Evolutionary conservation across 129 eudicot species (phyloP).

Genomic region (Flaveria ramosissima): DNA sequence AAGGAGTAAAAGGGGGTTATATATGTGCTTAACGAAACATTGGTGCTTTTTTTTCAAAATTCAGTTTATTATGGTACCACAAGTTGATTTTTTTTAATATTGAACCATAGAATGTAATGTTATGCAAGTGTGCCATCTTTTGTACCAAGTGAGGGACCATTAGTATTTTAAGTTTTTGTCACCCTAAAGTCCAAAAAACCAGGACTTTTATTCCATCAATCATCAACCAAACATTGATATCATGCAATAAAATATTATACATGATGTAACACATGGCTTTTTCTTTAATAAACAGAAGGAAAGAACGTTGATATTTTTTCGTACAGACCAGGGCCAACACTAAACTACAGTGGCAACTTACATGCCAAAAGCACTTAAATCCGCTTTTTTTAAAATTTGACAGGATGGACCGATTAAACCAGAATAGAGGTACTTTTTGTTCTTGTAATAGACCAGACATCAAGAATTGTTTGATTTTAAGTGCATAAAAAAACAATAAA

Average conservation of each 20-base stretch:
- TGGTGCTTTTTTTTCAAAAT: neutral
- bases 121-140: constrained; percentile 25
- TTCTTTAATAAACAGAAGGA: too few relatives aligned
- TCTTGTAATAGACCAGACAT: too few relatives aligned
- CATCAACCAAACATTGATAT: constrained; percentile 5
- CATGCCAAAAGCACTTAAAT: too few relatives aligned
- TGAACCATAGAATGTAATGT: neutral
- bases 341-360: too few relatives aligned
- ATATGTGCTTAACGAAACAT: neutral
- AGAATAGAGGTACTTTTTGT: too few relatives aligned
- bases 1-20: neutral
- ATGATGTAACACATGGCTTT: too few relatives aligned
- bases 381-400: too few relatives aligned
- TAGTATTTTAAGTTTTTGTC: constrained; percentile 26
- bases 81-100: neutral
- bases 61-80: neutral
- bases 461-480: too few relatives aligned
- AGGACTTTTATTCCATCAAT: constrained; percentile 13
- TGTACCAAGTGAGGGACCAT: constrained; percentile 20
- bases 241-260: neutral
- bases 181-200: constrained; percentile 29
- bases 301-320: too few relatives aligned
- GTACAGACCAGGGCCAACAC: too few relatives aligned
- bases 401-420: too few relatives aligned
- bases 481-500: too few relatives aligned